A percentile compares a stretch with the other conserved stretches of the same genome.
phyloP scores from a whole-genome alignment of 1,284 basidiomycete species.

The Neolentinus lepideus region DNA sequence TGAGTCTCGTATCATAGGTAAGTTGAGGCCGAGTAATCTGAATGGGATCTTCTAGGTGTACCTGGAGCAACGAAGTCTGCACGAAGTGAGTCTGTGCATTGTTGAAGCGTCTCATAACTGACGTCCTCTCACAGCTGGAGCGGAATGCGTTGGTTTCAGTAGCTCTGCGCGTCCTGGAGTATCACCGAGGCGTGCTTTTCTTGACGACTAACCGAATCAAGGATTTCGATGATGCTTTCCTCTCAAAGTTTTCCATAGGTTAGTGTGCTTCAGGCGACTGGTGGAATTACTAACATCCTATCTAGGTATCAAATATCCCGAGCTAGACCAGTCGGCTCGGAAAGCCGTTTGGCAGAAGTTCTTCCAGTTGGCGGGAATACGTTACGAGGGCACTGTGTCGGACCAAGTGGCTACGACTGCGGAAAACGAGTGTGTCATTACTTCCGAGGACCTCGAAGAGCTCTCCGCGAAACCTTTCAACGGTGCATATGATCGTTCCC shows the following conservation, averaged over 20 bases:
- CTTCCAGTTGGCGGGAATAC: not conserved
- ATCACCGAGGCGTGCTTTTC: constrained; percentile 61
- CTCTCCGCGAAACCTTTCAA: constrained; percentile 3
- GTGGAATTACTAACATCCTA: constrained; percentile 11
- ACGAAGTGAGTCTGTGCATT: constrained; percentile 25
- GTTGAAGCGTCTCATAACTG: not conserved
- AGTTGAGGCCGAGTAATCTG: too few relatives aligned
- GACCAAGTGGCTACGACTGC: not conserved
- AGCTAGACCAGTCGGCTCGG: not conserved
- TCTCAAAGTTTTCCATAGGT: constrained; percentile 31
- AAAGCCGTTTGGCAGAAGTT: not conserved
- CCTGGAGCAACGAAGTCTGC: constrained; percentile 54
- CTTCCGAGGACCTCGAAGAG: not conserved
- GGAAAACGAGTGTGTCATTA: not conserved
- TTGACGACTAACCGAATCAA: constrained; percentile 61
- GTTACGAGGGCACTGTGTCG: not conserved
- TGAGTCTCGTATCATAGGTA: too few relatives aligned
- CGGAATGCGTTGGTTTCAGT: constrained; percentile 63
- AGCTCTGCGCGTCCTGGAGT: constrained; percentile 52
- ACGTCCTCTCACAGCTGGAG: constrained; percentile 23
- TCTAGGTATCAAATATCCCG: constrained; percentile 15
- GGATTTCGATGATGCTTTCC: constrained; percentile 60
- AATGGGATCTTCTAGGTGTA: constrained; percentile 20
- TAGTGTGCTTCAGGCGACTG: not conserved
- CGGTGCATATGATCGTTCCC: not conserved